Percentiles rank a stretch among this genome's conserved stretches.
These are phyloP conservation scores for Diatrype stigma DNA, from an alignment of 2,329 filamentous ascomycete genomes.

Conservation along the genomic window DNA sequence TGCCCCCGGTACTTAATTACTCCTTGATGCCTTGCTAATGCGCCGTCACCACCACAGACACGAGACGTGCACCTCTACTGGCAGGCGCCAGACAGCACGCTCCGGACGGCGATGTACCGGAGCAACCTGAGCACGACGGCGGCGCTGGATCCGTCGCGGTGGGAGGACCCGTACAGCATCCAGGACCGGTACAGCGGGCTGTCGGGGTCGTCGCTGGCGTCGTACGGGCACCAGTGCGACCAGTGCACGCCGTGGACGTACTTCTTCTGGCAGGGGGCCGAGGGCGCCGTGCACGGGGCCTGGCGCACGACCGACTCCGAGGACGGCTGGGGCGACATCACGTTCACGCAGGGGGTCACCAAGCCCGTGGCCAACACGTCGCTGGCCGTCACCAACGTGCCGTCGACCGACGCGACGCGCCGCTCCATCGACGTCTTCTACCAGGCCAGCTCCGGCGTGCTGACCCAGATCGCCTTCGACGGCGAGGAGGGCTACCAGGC, in stretches of 20 bases:
- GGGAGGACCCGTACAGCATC: background rate
- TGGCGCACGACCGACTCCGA: background rate
- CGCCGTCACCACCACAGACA: background rate
- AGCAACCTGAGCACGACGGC: background rate
- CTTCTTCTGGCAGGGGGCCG: background rate
- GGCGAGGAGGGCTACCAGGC: background rate
- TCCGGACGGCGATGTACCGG: background rate
- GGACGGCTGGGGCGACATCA: conserved; percentile 1
- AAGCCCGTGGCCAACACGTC: background rate
- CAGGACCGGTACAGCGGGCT: background rate
- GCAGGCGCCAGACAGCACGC: background rate
- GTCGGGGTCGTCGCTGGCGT: background rate
- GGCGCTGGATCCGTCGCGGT: background rate
- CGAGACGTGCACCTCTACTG: conserved; percentile 1
- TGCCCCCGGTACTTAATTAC: too few relatives aligned
- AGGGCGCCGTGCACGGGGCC: background rate
- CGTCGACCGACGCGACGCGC: background rate
- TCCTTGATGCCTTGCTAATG: too few relatives aligned
- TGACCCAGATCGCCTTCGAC: conserved; percentile 1
- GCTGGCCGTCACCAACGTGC: background rate
- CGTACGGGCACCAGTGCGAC: background rate
- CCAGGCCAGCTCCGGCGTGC: background rate
- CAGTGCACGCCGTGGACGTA: background rate
- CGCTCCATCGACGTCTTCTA: conserved; percentile 1
- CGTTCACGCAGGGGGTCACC: background rate